These are phyloP conservation scores for Phytophthora aleatoria DNA, from an alignment of 352 stramenopile species.

Conservation along the genomic window DNA sequence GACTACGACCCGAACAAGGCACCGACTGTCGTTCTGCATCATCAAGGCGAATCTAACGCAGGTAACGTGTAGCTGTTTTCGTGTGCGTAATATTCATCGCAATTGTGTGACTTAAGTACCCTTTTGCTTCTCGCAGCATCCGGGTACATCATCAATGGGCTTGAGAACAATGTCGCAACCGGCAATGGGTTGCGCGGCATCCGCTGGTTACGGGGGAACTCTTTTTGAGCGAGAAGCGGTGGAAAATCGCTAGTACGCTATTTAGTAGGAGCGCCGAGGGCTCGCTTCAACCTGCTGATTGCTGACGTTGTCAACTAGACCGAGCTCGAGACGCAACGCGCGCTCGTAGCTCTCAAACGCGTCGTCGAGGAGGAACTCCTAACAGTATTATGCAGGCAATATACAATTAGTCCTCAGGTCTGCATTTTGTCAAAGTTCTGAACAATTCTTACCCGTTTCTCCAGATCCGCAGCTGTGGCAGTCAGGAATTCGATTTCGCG, in stretches of 20 bases:
- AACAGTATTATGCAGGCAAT: constrained; percentile 20
- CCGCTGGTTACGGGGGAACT: constrained; percentile 79
- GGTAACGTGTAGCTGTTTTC: constrained; percentile 38
- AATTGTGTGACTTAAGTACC: constrained; percentile 3
- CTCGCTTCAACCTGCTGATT: constrained; percentile 16
- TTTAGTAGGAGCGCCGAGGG: constrained; percentile 12
- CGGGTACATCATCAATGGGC: constrained; percentile 84
- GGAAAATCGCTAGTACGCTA: not conserved
- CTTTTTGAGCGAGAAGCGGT: constrained; percentile 40
- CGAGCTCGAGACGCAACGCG: constrained; percentile 44
- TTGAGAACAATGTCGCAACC: constrained; percentile 84
- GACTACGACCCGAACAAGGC: constrained; percentile 78
- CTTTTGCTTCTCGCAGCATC: constrained; percentile 33
- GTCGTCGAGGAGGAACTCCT: constrained; percentile 69
- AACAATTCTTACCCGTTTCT: constrained; percentile 39
- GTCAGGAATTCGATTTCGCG: constrained; percentile 65
- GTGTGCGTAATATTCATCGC: not conserved
- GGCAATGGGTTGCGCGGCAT: constrained; percentile 82
- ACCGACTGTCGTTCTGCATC: constrained; percentile 76
- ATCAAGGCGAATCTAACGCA: constrained; percentile 69
- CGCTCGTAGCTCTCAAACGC: constrained; percentile 59
- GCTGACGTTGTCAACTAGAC: constrained; percentile 16
- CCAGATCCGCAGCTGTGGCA: constrained; percentile 48
- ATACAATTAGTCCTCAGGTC: constrained; percentile 19
- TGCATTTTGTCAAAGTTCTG: not conserved